Base-by-base conservation (phyloP, 306 rosid species). In the Fagus sylvatica region DNA sequence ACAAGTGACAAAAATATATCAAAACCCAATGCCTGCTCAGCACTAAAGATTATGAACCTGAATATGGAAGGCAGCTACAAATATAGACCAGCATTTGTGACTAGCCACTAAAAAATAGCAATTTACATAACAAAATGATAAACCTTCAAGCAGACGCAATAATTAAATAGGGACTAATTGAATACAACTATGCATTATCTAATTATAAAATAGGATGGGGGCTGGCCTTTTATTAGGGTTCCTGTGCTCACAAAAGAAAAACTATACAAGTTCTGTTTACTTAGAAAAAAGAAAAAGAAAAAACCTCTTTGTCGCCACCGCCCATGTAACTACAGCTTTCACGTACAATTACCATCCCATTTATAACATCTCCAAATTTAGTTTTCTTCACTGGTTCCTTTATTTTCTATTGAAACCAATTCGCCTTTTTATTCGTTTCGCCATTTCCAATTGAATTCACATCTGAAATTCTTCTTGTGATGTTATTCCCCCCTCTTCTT, bases 321-420 rank as follows among this genome's bases (percentile, higher is more conserved):
- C 82, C 74, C 81, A 74, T 64, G 80, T 75, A 83, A 82, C 82
- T 78, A 75, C 87, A 87, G 12, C 77, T 84, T 53, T 33, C 59
- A 68, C 75, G 30, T 54, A 73, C 62, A 55, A 67, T 40, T 69
- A 77, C 61, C 65, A 75, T 34, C 36, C 76, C 81, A n/a, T 64
- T 30, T 77, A 68, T 39, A 61, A 71, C 33, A 70, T 30, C 81
- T 49, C 28, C 80, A 71, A 37, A 55, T 49, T 51, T 28, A 72
- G 43, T 56, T 67, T 49, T 15, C 33, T 82, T 30, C 15, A 74
- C 53, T 69, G 43, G 51, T 74, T 71, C 75, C 84, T 78, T 85
- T 43, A 72, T 76, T 80, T 55, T 85, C 62, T 40, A 57, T 62
- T 75, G 59, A 74, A 67, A 78, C 66, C 64, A 9, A 61, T 70